Conservation (phyloP, 768 basidiomycete species). For the Boletus fagicola region DNA sequence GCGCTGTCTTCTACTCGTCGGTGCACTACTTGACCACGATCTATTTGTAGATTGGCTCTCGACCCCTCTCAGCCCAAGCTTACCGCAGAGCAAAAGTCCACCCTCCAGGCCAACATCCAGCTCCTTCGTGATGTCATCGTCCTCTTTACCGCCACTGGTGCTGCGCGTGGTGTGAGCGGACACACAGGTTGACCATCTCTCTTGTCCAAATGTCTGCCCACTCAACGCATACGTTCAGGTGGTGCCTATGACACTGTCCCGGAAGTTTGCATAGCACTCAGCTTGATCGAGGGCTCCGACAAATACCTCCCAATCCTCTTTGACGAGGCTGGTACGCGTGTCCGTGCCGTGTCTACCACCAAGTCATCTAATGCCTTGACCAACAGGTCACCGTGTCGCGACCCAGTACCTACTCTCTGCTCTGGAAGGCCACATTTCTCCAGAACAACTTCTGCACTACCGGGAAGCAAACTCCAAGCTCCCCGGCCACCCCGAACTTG, state of each 20-base stretch:
- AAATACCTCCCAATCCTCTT: constrained; percentile 70
- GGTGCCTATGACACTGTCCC: constrained; percentile 78
- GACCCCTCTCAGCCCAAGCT: constrained; percentile 68
- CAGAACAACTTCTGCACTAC: constrained; percentile 80
- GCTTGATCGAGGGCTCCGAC: constrained; percentile 62
- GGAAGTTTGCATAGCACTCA: constrained; percentile 77
- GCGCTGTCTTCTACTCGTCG: constrained; percentile 8
- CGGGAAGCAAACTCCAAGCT: constrained; percentile 84
- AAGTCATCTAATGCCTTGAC: neutral
- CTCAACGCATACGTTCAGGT: constrained; percentile 35
- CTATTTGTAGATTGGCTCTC: constrained; percentile 56
- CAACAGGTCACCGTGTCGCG: constrained; percentile 80
- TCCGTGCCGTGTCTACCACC: neutral
- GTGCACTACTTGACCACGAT: constrained; percentile 4
- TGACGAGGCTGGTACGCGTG: constrained; percentile 73
- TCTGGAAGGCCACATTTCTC: constrained; percentile 66
- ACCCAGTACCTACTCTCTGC: constrained; percentile 85
- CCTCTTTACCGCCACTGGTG: constrained; percentile 81
- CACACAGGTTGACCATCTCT: constrained; percentile 58
- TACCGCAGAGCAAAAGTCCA: constrained; percentile 56
- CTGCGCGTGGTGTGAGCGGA: constrained; percentile 83
- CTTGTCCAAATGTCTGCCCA: neutral
- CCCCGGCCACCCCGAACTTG: constrained; percentile 87
- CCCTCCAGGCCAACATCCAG: constrained; percentile 68
- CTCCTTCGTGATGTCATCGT: constrained; percentile 83